Base-by-base conservation (phyloP, 257 asterid genomes). In the Eucommia ulmoides region DNA sequence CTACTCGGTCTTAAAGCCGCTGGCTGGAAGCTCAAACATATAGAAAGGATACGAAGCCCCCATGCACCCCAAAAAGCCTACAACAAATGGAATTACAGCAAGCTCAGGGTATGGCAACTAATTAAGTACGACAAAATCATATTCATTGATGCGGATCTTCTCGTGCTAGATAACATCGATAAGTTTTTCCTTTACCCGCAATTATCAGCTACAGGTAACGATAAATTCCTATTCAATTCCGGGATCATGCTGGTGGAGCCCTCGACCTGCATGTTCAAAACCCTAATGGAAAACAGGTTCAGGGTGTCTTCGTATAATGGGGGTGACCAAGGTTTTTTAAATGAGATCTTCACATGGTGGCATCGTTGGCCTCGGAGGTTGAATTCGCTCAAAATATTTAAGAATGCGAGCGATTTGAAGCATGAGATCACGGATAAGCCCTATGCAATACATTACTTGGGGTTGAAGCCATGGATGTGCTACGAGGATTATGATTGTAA, bases 251-350 rank as follows among this genome's bases (percentile, higher is more conserved):
- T 84, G 17, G 61, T 88, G 29, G 95, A 88, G 69, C 97, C 97
- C 15, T 84, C 95, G 0, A 75, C 75, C 10, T 88, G 97, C 64
- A 84, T 84, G 8, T 88, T 88, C 67, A 64, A 65, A 14, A 64
- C 68, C 81, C 65, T 79, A 23, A 81, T 84, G 86, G 41, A 65
- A 23, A 73, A 65, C 2, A 57, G 57, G 26, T 52, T 53, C 19
- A 74, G 78, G n/a, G 65, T 88, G 3, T 68, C 77, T 12, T 88
- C 97, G 1, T 88, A 88, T 73, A 88, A 88, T 50, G 97, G 95
- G 25, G 97, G 97, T n/a, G 97, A 88, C 12, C 97, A 88, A 54
- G 97, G 95, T 0, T 88, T 81, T 18, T 57, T 88, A 3, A 88
- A 88, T 48, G 92, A 88, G 64, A 52, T 88, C 0, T 88, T 81